Conservation (phyloP, 2,329 filamentous ascomycete species). For the Talaromyces marneffei region DNA sequence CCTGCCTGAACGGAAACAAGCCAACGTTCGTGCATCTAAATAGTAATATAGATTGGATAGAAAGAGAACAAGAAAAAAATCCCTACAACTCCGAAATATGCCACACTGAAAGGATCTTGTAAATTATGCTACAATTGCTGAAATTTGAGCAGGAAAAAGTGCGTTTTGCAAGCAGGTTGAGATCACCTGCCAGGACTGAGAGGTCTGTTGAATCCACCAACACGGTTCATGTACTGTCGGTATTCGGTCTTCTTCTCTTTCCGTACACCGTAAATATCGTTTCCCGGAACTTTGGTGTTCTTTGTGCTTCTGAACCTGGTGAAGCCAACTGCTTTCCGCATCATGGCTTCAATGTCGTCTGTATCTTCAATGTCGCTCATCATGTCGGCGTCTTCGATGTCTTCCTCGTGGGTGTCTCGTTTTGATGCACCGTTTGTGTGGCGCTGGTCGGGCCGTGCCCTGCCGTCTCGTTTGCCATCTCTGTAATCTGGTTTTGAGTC, state of each 20-base stretch:
- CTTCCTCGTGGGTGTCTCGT: constrained; percentile 40
- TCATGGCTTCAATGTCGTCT: constrained; percentile 59
- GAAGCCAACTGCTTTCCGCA: constrained; percentile 89
- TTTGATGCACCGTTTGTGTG: constrained; percentile 23
- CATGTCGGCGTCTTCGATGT: constrained; percentile 44
- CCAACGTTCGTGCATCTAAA: background rate
- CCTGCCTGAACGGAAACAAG: no score
- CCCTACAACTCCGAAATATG: constrained; percentile 9
- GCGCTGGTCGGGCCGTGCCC: constrained; percentile 20
- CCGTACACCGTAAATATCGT: constrained; percentile 71
- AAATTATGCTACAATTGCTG: constrained; percentile 9
- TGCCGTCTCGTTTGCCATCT: constrained; percentile 26
- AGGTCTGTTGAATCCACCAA: constrained; percentile 47
- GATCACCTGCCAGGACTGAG: constrained; percentile 41
- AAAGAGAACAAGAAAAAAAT: constrained; percentile 8
- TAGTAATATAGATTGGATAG: background rate
- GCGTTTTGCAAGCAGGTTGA: background rate
- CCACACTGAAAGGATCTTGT: constrained; percentile 1
- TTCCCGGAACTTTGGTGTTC: constrained; percentile 79
- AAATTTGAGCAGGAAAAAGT: background rate
- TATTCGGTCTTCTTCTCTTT: constrained; percentile 96
- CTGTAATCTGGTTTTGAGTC: constrained; percentile 29
- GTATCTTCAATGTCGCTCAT: constrained; percentile 14
- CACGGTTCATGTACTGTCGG: constrained; percentile 79
- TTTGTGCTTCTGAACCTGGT: constrained; percentile 80